phyloP scores from a whole-genome alignment of 1,284 basidiomycete species.

The Psilocybe mexicana region DNA sequence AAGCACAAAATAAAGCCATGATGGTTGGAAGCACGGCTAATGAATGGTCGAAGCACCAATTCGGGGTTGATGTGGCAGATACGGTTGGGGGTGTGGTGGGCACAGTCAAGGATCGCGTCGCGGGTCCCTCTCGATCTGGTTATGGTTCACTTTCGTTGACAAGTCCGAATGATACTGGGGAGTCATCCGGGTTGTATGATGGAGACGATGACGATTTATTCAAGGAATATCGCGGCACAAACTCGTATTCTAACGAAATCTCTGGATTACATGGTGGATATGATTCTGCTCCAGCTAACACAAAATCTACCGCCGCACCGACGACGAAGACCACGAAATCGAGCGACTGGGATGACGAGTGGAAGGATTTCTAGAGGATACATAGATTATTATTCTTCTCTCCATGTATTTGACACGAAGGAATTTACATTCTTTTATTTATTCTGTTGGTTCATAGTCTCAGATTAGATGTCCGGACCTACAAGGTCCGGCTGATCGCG shows the following conservation, averaged over 20 bases:
- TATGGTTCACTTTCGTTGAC: slow-evolving; percentile 52
- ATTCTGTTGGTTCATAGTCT: not conserved
- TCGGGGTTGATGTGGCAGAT: slow-evolving; percentile 80
- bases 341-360: slow-evolving; percentile 71
- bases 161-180: slow-evolving; percentile 44
- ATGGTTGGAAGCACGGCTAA: slow-evolving; percentile 62
- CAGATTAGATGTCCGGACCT: not conserved
- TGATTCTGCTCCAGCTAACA: slow-evolving; percentile 20
- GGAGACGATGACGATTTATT: slow-evolving; percentile 59
- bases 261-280: slow-evolving; percentile 9
- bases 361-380: slow-evolving; percentile 70
- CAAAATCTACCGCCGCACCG: slow-evolving; percentile 19
- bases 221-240: slow-evolving; percentile 42
- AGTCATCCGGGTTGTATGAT: slow-evolving; percentile 58
- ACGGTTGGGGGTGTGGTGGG: slow-evolving; percentile 63
- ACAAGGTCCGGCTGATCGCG: slow-evolving; percentile 36
- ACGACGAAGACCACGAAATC: slow-evolving; percentile 40
- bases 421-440: slow-evolving; percentile 4
- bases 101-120: slow-evolving; percentile 52
- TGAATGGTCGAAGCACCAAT: slow-evolving; percentile 68
- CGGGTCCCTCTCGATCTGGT: slow-evolving; percentile 50
- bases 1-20: slow-evolving; percentile 65
- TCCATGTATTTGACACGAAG: slow-evolving; percentile 17
- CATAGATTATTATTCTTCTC: not conserved
- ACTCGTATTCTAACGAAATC: slow-evolving; percentile 14